These are phyloP conservation scores for Phytophthora brassicae DNA, from an alignment of 352 stramenopile species.

Conservation along the genomic window DNA sequence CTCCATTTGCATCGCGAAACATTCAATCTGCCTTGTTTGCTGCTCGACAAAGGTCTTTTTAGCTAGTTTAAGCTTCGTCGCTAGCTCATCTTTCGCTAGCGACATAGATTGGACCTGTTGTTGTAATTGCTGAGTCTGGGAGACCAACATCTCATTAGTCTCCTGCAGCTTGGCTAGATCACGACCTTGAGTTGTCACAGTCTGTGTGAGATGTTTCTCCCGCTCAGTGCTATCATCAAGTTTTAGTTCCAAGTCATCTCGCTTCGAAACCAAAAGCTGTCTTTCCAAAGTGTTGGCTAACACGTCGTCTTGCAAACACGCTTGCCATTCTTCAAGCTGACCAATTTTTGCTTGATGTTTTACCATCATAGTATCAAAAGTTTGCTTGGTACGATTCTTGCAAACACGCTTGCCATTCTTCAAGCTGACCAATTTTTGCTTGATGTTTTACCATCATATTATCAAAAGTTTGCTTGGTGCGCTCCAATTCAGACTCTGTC, in stretches of 20 bases:
- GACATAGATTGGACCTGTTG: slow-evolving; percentile 7
- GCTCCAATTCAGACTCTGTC: slow-evolving; percentile 26
- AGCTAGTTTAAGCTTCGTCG: background rate
- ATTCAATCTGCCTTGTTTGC: slow-evolving; percentile 17
- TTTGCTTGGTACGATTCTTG: no score
- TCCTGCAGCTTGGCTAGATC: slow-evolving; percentile 3
- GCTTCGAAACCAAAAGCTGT: background rate
- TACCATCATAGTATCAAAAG: no score
- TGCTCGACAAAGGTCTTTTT: no score
- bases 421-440: slow-evolving; percentile 6
- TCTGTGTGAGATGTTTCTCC: slow-evolving; percentile 3
- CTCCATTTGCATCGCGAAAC: slow-evolving; percentile 18
- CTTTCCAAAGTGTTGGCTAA: slow-evolving; percentile 4
- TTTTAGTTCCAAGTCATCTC: slow-evolving; percentile 7
- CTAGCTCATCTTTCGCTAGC: slow-evolving; percentile 2
- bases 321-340: slow-evolving; percentile 9
- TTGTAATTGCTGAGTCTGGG: slow-evolving; percentile 6
- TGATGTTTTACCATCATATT: slow-evolving; percentile 12
- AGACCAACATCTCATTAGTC: background rate
- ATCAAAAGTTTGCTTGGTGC: slow-evolving; percentile 15
- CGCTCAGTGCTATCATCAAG: slow-evolving; percentile 4
- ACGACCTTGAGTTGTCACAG: slow-evolving; percentile 4
- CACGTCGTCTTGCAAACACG: slow-evolving; percentile 21
- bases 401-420: slow-evolving; percentile 10
- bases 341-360: slow-evolving; percentile 18